A percentile compares a stretch with the other conserved stretches of the same genome.
phyloP scores from a whole-genome alignment of 2,329 filamentous ascomycete species.

The Microsporum ferrugineum region DNA sequence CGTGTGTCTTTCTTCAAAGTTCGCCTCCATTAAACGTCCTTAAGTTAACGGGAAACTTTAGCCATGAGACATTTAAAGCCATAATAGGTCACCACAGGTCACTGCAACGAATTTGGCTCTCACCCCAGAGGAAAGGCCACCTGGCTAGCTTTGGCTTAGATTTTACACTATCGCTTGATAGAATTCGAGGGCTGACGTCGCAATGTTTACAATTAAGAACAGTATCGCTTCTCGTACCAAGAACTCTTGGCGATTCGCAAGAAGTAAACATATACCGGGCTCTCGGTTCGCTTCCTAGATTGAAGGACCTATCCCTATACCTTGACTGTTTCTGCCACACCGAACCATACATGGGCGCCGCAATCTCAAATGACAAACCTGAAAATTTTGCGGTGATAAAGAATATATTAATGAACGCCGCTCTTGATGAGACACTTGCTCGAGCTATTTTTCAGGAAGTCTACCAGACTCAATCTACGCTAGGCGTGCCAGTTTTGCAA shows the following conservation, averaged over 20 bases:
- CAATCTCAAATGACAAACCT: neutral
- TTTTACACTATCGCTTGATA: neutral
- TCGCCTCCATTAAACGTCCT: neutral
- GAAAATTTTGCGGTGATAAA: neutral
- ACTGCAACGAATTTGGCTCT: neutral
- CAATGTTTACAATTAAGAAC: neutral
- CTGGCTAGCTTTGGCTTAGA: neutral
- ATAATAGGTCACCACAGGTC: neutral
- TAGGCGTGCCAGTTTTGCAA: neutral
- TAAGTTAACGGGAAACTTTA: neutral
- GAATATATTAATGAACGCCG: neutral
- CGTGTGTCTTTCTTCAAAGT: neutral
- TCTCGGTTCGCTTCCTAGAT: neutral
- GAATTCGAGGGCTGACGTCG: neutral
- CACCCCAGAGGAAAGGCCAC: neutral
- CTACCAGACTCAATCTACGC: neutral
- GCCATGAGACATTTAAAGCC: neutral
- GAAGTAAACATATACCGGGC: slow-evolving; percentile 1
- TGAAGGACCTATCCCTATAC: neutral
- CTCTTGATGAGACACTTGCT: neutral
- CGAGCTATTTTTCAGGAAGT: slow-evolving; percentile 3
- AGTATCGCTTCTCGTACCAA: neutral
- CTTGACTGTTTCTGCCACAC: neutral
- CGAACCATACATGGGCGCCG: neutral
- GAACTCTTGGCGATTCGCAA: neutral